phyloP scores from a whole-genome alignment of 2,329 filamentous ascomycete genomes.

The Microsporum canis region DNA sequence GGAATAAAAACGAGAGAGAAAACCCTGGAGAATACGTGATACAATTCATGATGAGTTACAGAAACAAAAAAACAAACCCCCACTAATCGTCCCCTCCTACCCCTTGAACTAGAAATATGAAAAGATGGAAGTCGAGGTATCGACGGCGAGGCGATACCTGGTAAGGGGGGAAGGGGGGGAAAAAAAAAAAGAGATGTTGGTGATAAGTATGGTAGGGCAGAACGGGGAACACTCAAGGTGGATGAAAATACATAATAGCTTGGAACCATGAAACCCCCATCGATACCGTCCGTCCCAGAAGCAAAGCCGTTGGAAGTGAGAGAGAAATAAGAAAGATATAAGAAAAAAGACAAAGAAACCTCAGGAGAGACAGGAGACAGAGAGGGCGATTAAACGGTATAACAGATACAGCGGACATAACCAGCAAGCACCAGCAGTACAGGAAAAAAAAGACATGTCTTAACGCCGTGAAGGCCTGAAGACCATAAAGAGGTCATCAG shows the following conservation, averaged over 20 bases:
- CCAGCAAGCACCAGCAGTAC: background rate
- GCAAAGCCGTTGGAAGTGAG: background rate
- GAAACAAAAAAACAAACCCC: background rate
- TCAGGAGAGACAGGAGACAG: background rate
- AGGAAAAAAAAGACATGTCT: background rate
- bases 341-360: background rate
- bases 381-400: constrained; percentile 4
- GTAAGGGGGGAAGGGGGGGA: background rate
- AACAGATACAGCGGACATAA: background rate
- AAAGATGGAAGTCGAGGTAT: background rate
- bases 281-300: constrained; percentile 11
- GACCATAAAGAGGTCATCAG: background rate
- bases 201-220: background rate
- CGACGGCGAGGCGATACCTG: background rate
- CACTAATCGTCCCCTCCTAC: background rate
- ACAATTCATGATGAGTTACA: constrained; percentile 2
- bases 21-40: background rate
- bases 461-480: background rate
- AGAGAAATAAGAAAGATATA: background rate
- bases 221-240: constrained; percentile 2
- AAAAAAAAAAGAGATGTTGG: background rate
- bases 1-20: background rate
- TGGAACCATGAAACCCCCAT: constrained; percentile 7
- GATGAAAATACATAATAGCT: constrained; percentile 3
- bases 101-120: background rate